Conservation (phyloP, 164 flowering plant species). For the Macadamia integrifolia region DNA sequence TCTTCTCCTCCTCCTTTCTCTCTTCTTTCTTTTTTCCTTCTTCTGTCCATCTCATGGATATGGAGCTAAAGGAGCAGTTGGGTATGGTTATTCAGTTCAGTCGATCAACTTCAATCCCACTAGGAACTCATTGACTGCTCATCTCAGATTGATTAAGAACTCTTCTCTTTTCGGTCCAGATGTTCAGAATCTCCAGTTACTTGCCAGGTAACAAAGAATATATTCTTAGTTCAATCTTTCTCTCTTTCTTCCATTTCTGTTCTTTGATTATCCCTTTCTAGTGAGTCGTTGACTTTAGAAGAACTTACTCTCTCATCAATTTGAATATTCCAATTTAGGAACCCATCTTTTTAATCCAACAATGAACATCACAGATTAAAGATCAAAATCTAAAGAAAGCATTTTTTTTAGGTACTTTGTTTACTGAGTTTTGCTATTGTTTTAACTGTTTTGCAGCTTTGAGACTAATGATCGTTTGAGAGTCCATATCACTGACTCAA, state of each 20-base stretch:
- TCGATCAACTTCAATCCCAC: conserved; percentile 19
- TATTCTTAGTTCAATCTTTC: background rate
- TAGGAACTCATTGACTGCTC: conserved; percentile 29
- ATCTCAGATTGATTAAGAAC: conserved; percentile 22
- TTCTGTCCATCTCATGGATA: background rate
- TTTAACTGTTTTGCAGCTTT: conserved; percentile 30
- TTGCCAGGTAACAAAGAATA: conserved; percentile 26
- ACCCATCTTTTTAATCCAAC: background rate
- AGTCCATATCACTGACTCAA: conserved; percentile 51
- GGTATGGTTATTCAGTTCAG: conserved; percentile 36
- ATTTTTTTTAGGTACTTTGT: background rate
- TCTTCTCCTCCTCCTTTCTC: background rate
- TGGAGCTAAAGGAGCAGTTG: conserved; percentile 12
- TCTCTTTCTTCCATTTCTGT: background rate
- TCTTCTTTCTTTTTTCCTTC: background rate
- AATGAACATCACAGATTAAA: background rate
- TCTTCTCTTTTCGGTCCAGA: conserved; percentile 45
- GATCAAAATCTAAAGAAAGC: background rate
- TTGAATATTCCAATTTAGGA: background rate
- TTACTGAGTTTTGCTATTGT: background rate
- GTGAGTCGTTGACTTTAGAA: background rate
- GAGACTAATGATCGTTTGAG: conserved; percentile 51
- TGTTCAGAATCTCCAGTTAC: conserved; percentile 30
- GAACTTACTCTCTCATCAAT: background rate
- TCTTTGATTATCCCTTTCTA: too few relatives aligned